Conservation (phyloP, 139 green algal genomes). For the Chlorella sp. region DNA sequence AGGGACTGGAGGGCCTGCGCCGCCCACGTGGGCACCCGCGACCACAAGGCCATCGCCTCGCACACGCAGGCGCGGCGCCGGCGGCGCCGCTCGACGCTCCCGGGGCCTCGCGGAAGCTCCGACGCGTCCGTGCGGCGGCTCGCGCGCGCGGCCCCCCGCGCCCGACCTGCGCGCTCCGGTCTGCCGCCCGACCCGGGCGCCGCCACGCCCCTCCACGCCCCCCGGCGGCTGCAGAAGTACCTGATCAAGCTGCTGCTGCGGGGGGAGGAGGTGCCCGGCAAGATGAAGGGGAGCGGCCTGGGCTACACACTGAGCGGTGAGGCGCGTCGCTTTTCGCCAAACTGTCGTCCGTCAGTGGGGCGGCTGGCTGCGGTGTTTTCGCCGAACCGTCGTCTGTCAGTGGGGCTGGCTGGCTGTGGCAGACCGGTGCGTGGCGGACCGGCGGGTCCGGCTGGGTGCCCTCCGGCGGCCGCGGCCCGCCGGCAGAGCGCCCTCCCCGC, state of each 20-base stretch:
- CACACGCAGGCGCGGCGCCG: slow-evolving; percentile 47
- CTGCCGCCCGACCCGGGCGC: not conserved
- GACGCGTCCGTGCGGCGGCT: not conserved
- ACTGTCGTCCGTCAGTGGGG: too few relatives aligned
- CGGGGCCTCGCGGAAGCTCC: not conserved
- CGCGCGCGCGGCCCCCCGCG: not conserved
- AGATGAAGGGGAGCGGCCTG: slow-evolving; percentile 10
- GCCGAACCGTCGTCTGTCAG: too few relatives aligned
- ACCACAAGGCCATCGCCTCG: slow-evolving; percentile 64
- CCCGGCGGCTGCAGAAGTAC: slow-evolving; percentile 67
- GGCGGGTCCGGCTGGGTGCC: too few relatives aligned
- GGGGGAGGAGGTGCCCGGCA: slow-evolving; percentile 66
- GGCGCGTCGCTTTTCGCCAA: too few relatives aligned
- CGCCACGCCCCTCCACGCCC: not conserved
- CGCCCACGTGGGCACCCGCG: slow-evolving; percentile 61
- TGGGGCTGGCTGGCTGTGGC: too few relatives aligned
- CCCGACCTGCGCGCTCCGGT: not conserved
- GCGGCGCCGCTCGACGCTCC: slow-evolving; percentile 23
- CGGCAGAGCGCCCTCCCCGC: too few relatives aligned
- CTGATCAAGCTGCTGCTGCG: slow-evolving; percentile 80
- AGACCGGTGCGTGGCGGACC: too few relatives aligned
- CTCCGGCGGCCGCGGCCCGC: too few relatives aligned
- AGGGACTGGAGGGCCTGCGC: slow-evolving; percentile 67
- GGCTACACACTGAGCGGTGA: slow-evolving; percentile 45
- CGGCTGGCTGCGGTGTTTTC: too few relatives aligned